Base-by-base conservation (phyloP, 2,329 filamentous ascomycete species). In the Cladophialophora exuberans region DNA sequence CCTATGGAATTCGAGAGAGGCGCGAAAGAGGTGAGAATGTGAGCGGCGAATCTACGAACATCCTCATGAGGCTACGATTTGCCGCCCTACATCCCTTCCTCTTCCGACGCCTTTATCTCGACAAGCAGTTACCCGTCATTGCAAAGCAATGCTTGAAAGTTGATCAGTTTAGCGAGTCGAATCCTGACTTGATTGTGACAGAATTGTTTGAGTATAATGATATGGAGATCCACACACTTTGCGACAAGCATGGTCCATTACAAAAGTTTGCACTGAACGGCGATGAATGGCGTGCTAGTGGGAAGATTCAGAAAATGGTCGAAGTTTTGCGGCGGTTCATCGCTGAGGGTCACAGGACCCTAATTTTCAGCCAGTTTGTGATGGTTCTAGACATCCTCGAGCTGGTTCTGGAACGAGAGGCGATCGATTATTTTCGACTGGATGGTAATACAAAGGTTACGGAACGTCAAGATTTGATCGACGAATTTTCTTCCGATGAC, bases 321-420 rank as follows among this genome's bases (percentile, higher is more conserved):
- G 81, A 88, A 64, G 80, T 99, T 10, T 79, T 99, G 1, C 76
- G 79, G 9, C 73, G 80, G 11, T 97, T 90, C 72, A 86, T 86
- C 62, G 75, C 81, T 56, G 91, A 90, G 48, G 93, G 92, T 3
- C 92, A 97, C 69, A 86, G 93, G 3, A 86, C 89, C 1, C 80
- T 99, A 2, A 84, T 99, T 20, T 99, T 99, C 74, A 95, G 88
- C 41, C 91, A 96, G 65, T 99, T 97, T 71, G 90, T 90, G 5
- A 87, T 90, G 62, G 87, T 96, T 51, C 88, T 97, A 72, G 89
- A 97, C 70, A 91, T 99, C 52, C 79, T 99, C 0, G 87, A 91
- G 61, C 85, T 89, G 64, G 90, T 95, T 0, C 79, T 99, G 7
- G 83, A 88, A 44, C 84, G 84, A 0, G 79, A 89, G 13, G 79